phyloP scores from a whole-genome alignment of 148 eudicot species.

The Vaccinium corymbosum region DNA sequence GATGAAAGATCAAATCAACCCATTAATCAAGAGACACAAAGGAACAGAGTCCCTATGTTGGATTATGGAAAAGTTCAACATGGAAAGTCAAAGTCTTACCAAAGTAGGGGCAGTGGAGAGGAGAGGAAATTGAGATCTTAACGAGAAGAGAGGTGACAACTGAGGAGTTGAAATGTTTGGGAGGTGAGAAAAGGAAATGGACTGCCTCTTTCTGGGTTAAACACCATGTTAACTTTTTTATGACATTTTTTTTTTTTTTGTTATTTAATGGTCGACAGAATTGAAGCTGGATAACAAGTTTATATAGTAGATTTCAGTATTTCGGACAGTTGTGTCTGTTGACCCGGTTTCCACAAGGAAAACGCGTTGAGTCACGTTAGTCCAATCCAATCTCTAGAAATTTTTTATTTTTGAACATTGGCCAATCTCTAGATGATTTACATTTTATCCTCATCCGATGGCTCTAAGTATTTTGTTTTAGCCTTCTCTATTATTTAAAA shows the following conservation, averaged over 20 bases:
- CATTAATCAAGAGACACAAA: slow-evolving; percentile 1
- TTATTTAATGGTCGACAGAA: not conserved
- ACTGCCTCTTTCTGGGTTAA: not conserved
- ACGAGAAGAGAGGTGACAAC: not conserved
- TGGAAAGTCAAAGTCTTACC: slow-evolving; percentile 10
- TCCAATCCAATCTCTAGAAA: not conserved
- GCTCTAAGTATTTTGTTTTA: too few relatives aligned
- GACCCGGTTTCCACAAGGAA: slow-evolving; percentile 2
- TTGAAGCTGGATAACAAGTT: not conserved
- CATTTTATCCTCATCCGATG: not conserved
- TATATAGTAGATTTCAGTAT: not conserved
- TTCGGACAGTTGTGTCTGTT: slow-evolving; percentile 2
- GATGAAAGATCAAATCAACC: slow-evolving; percentile 16
- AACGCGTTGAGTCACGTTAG: not conserved
- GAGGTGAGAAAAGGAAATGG: slow-evolving; percentile 13
- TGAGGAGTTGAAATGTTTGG: not conserved
- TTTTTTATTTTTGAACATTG: not conserved
- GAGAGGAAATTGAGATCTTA: not conserved
- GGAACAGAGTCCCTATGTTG: not conserved
- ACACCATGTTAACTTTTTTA: not conserved
- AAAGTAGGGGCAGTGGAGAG: not conserved
- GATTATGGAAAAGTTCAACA: slow-evolving; percentile 11
- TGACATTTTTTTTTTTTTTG: not conserved
- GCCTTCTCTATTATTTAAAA: too few relatives aligned
- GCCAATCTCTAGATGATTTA: not conserved